phyloP scores from a whole-genome alignment of 352 stramenopile species.

The Pythium plurisporium region DNA sequence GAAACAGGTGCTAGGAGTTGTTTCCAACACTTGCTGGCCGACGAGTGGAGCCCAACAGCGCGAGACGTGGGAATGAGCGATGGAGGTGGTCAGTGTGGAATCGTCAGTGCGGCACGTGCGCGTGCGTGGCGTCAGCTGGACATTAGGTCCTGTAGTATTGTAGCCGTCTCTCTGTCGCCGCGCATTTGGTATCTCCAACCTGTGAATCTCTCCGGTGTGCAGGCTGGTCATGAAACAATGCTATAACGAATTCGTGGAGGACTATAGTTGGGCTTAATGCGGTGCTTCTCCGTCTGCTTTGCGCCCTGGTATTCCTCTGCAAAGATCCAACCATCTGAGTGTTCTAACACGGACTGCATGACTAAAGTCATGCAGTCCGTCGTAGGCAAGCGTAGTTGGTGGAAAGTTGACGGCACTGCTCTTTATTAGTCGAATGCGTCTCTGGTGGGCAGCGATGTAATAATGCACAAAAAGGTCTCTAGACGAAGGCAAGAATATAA shows the following conservation, averaged over 20 bases:
- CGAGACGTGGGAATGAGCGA: not conserved
- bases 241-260: slow-evolving; percentile 44
- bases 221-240: slow-evolving; percentile 83
- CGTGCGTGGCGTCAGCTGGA: slow-evolving; percentile 1
- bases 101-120: not conserved
- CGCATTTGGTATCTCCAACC: slow-evolving; percentile 87
- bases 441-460: too few relatives aligned
- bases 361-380: too few relatives aligned
- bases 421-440: too few relatives aligned
- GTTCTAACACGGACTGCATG: too few relatives aligned
- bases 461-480: too few relatives aligned
- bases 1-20: too few relatives aligned
- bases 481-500: too few relatives aligned
- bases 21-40: not conserved
- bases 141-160: not conserved
- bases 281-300: slow-evolving; percentile 60
- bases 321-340: slow-evolving; percentile 29
- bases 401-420: too few relatives aligned
- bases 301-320: slow-evolving; percentile 69
- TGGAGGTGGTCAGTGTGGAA: not conserved
- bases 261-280: slow-evolving; percentile 79
- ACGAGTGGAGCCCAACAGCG: not conserved
- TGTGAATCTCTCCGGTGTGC: slow-evolving; percentile 66
- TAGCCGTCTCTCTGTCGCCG: not conserved
- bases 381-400: too few relatives aligned